A percentile compares a stretch with the other conserved stretches of the same genome.
Conservation (phyloP, 352 stramenopile genomes). For the Pythium folliculosum region DNA sequence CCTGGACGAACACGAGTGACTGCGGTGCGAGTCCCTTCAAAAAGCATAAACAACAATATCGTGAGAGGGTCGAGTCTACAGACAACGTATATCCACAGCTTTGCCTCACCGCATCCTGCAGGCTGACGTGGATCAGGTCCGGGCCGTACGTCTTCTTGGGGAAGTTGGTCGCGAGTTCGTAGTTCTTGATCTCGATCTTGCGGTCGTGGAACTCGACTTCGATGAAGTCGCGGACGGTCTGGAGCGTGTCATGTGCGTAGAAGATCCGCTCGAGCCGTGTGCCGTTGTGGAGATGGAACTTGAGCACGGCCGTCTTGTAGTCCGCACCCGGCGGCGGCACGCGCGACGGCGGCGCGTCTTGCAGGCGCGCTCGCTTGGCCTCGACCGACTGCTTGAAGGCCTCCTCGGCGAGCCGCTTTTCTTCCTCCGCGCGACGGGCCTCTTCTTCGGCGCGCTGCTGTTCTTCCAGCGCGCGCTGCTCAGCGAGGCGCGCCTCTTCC, state of each 20-base stretch:
- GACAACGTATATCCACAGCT: not conserved
- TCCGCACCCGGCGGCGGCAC: slow-evolving; percentile 45
- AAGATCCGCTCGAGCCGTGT: slow-evolving; percentile 78
- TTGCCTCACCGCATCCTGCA: slow-evolving; percentile 64
- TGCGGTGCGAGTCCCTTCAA: slow-evolving; percentile 69
- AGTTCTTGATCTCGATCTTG: slow-evolving; percentile 72
- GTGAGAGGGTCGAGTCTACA: not conserved
- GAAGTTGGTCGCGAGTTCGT: slow-evolving; percentile 87
- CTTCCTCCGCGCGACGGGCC: slow-evolving; percentile 24
- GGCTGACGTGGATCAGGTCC: slow-evolving; percentile 59
- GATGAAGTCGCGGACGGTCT: slow-evolving; percentile 78
- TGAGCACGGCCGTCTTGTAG: slow-evolving; percentile 76
- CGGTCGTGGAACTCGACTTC: slow-evolving; percentile 84
- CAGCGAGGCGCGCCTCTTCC: slow-evolving; percentile 49
- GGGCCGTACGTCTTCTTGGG: slow-evolving; percentile 73
- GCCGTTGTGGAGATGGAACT: slow-evolving; percentile 84
- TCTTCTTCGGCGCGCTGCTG: slow-evolving; percentile 44
- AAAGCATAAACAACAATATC: not conserved
- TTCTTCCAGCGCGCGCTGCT: slow-evolving; percentile 37
- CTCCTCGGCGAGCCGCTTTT: slow-evolving; percentile 36
- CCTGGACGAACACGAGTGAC: slow-evolving; percentile 79
- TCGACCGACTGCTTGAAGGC: slow-evolving; percentile 48
- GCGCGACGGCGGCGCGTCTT: slow-evolving; percentile 46
- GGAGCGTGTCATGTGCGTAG: slow-evolving; percentile 76
- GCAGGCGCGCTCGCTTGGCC: slow-evolving; percentile 54